Evolutionary conservation across 169 alveolate species (phyloP).

Genomic region (Plasmodium yoelii): DNA sequence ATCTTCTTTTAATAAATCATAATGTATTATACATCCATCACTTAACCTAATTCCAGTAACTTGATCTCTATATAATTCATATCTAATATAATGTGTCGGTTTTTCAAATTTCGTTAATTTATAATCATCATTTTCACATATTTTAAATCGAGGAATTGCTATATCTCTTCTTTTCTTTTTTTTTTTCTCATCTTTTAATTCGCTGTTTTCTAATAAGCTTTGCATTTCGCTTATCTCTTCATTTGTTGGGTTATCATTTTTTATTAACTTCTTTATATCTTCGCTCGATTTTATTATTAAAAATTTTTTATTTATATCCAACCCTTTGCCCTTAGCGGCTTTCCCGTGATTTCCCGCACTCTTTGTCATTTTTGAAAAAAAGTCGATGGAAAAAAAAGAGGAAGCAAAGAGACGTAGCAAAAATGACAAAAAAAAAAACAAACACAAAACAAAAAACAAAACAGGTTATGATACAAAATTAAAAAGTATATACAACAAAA

Average conservation of each 20-base stretch:
- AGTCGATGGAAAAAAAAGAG: not conserved
- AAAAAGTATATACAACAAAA: too few relatives aligned
- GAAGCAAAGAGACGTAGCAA: not conserved
- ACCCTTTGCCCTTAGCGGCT: constrained; percentile 19
- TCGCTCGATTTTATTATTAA: constrained; percentile 41
- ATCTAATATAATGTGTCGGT: constrained; percentile 87
- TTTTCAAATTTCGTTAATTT: constrained; percentile 73
- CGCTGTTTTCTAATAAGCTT: constrained; percentile 40
- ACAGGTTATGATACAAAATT: too few relatives aligned
- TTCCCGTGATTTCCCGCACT: constrained; percentile 14
- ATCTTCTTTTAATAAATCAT: constrained; percentile 85
- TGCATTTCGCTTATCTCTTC: constrained; percentile 37
- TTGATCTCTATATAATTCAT: constrained; percentile 85
- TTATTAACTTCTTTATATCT: constrained; percentile 53
- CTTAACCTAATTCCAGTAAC: constrained; percentile 86
- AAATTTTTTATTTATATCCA: constrained; percentile 40
- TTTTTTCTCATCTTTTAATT: constrained; percentile 38
- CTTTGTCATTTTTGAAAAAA: constrained; percentile 23
- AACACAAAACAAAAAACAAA: too few relatives aligned
- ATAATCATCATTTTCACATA: constrained; percentile 59
- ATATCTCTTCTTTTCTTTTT: constrained; percentile 68
- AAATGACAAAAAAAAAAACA: too few relatives aligned
- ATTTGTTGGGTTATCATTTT: constrained; percentile 55
- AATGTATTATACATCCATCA: constrained; percentile 85
- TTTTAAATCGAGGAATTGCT: constrained; percentile 70